These are phyloP conservation scores for Apiospora kogelbergensis DNA, from an alignment of 2,329 filamentous ascomycete genomes.

Conservation along the genomic window DNA sequence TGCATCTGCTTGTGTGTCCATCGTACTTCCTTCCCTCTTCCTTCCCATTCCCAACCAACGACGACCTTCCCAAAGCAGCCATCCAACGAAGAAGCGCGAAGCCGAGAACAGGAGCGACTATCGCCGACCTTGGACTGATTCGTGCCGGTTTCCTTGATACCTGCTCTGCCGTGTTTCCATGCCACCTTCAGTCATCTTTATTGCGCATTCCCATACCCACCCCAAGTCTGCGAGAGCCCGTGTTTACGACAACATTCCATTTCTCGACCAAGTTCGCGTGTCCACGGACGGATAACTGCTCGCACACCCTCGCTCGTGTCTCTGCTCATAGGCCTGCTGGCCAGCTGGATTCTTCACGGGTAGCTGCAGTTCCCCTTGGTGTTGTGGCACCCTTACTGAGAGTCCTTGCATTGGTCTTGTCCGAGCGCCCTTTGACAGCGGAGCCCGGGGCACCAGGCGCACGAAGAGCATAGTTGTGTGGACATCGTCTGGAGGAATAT, in stretches of 20 bases:
- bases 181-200: not conserved
- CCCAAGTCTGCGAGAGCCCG: not conserved
- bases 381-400: conserved; percentile 5
- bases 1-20: not conserved
- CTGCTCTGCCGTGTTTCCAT: not conserved
- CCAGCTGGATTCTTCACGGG: conserved; percentile 1
- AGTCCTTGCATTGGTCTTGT: conserved; percentile 4
- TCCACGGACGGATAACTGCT: not conserved
- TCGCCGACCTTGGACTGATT: not conserved
- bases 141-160: not conserved
- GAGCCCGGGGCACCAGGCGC: not conserved
- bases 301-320: not conserved
- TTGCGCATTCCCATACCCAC: not conserved
- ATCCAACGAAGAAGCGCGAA: not conserved
- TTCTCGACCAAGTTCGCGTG: not conserved
- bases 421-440: conserved; percentile 8
- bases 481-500: conserved; percentile 16
- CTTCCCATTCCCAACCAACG: not conserved
- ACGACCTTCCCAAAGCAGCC: not conserved
- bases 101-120: not conserved
- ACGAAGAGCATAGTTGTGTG: conserved; percentile 7
- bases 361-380: conserved; percentile 7
- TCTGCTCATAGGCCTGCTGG: not conserved
- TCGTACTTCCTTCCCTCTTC: not conserved
- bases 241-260: not conserved